Conservation (phyloP, 2,329 filamentous ascomycete genomes). For the Cephalotrichum gorgonifer region DNA sequence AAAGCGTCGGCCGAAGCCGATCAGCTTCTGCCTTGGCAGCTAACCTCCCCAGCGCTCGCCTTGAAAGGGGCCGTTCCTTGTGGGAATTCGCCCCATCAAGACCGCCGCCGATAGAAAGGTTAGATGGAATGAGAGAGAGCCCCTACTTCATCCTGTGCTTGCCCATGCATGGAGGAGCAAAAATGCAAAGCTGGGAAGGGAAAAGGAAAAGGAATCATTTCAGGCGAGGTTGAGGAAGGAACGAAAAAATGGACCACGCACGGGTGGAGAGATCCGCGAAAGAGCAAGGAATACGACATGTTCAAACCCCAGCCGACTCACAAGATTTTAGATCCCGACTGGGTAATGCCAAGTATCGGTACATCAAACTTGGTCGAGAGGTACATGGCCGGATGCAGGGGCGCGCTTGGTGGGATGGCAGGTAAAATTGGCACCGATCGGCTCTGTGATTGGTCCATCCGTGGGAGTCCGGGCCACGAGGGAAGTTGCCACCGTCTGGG, state of each 20-base stretch:
- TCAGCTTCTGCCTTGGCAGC: neutral
- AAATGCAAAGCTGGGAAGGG: no score
- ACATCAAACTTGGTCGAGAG: neutral
- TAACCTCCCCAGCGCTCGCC: neutral
- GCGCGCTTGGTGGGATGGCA: constrained; percentile 3
- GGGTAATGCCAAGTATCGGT: neutral
- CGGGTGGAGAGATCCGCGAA: neutral
- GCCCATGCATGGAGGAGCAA: no score
- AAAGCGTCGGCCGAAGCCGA: neutral
- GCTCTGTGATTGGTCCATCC: constrained; percentile 8
- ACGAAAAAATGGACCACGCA: neutral
- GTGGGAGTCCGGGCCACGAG: constrained; percentile 23
- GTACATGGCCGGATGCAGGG: constrained; percentile 4
- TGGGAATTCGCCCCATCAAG: no score
- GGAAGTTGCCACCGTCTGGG: constrained; percentile 31
- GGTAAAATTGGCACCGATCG: constrained; percentile 1
- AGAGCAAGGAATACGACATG: constrained; percentile 2
- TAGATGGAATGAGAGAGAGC: no score
- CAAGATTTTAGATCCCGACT: no score
- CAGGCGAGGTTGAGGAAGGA: neutral
- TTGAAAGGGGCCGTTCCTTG: neutral
- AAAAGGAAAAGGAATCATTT: no score
- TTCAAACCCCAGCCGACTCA: constrained; percentile 1
- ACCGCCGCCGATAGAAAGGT: no score
- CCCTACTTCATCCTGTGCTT: no score